Conservation (phyloP, 108 stramenopile species). For the Skeletonema grethae region DNA sequence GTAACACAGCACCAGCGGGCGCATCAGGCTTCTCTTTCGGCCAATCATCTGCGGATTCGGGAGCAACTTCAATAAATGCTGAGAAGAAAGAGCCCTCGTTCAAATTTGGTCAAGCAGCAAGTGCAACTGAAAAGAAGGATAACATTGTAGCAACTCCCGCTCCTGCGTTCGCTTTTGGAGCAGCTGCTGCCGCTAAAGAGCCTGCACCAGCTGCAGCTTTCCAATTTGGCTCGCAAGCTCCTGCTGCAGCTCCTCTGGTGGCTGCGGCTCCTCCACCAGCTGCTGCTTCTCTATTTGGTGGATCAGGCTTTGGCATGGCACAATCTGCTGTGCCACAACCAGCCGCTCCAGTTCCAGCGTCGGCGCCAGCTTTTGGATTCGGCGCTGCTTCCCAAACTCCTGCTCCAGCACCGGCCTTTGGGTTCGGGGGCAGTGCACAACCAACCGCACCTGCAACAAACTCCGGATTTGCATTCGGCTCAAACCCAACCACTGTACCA, state of each 20-base stretch:
- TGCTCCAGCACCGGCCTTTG: slow-evolving; percentile 10
- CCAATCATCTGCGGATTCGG: not conserved
- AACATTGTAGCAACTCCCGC: not conserved
- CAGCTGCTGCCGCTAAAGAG: not conserved
- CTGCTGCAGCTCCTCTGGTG: not conserved
- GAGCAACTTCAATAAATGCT: not conserved
- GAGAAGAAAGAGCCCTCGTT: not conserved
- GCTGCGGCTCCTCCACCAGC: not conserved
- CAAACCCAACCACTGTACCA: not conserved
- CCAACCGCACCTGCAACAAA: not conserved
- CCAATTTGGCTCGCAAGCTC: slow-evolving; percentile 3
- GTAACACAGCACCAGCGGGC: not conserved
- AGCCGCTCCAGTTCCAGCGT: not conserved
- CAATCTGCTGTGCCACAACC: not conserved
- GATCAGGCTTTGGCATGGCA: not conserved
- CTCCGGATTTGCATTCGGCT: not conserved
- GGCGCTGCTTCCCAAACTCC: slow-evolving; percentile 29
- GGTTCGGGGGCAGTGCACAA: slow-evolving; percentile 2
- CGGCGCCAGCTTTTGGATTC: not conserved
- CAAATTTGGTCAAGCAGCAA: not conserved
- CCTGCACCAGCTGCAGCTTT: not conserved
- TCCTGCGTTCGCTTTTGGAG: not conserved
- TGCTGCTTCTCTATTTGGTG: not conserved
- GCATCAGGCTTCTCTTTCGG: not conserved
- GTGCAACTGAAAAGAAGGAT: slow-evolving; percentile 3